Evolutionary conservation across 768 basidiomycete species (phyloP).

Genomic region (Kwoniella heveanensis): DNA sequence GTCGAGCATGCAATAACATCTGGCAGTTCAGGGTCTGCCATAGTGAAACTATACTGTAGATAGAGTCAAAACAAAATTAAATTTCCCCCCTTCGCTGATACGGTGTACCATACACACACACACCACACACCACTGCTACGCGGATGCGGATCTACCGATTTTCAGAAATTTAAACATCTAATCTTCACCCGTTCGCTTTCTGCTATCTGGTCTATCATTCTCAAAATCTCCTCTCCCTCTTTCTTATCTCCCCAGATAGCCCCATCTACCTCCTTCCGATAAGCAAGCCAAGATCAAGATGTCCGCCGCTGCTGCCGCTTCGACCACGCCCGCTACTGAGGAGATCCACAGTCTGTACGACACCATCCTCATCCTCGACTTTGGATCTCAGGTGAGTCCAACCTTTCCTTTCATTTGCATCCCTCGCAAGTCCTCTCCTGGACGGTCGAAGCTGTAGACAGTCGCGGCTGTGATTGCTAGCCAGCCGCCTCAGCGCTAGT

Average conservation of each 20-base stretch:
- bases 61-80: constrained; percentile 12
- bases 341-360: constrained; percentile 96
- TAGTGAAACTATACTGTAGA: too few relatives aligned
- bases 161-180: neutral
- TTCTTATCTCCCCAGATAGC: neutral
- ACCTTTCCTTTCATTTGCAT: too few relatives aligned
- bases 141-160: neutral
- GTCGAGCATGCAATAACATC: too few relatives aligned
- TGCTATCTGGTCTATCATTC: neutral
- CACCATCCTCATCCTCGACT: constrained; percentile 93
- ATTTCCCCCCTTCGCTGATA: neutral
- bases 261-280: neutral
- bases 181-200: too few relatives aligned
- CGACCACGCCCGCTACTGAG: too few relatives aligned
- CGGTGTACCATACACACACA: neutral
- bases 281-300: constrained; percentile 4
- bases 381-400: constrained; percentile 81
- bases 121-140: too few relatives aligned
- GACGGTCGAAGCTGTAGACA: too few relatives aligned
- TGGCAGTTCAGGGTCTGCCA: neutral
- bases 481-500: too few relatives aligned
- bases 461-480: too few relatives aligned
- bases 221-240: neutral
- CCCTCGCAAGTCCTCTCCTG: too few relatives aligned
- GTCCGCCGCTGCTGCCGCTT: constrained; percentile 20